A percentile compares a stretch with the other conserved stretches of the same genome.
These are phyloP conservation scores for Bathelium albidoporum DNA, from an alignment of 495 filamentous ascomycete genomes.

Conservation along the genomic window DNA sequence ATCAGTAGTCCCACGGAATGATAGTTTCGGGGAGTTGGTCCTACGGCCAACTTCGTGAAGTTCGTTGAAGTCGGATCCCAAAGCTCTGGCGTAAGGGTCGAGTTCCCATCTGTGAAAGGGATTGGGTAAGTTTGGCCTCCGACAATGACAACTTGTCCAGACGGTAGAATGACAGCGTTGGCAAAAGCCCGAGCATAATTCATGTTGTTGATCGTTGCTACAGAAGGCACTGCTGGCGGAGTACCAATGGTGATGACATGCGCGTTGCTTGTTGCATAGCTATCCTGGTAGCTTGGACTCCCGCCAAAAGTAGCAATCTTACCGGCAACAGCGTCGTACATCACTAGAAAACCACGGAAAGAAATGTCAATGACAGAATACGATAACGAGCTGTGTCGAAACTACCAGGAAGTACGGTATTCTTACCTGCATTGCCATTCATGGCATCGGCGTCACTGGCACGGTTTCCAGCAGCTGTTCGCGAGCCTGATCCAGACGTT, in stretches of 20 bases:
- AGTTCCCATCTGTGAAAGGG: slow-evolving; percentile 42
- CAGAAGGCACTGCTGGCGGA: slow-evolving; percentile 22
- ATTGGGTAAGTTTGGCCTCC: slow-evolving; percentile 41
- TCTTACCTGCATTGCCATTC: slow-evolving; percentile 40
- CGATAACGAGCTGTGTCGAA: no score
- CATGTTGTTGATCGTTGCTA: slow-evolving; percentile 35
- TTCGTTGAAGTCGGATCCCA: slow-evolving; percentile 37
- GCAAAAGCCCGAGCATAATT: slow-evolving; percentile 39
- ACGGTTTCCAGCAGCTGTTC: slow-evolving; percentile 28
- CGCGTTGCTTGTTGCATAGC: slow-evolving; percentile 33
- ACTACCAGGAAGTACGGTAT: no score
- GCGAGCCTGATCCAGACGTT: slow-evolving; percentile 33
- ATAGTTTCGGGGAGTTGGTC: slow-evolving; percentile 43
- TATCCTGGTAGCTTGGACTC: slow-evolving; percentile 35
- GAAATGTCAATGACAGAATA: no score
- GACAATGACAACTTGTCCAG: slow-evolving; percentile 45
- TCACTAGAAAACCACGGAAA: no score
- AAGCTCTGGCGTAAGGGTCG: slow-evolving; percentile 39
- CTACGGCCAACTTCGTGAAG: slow-evolving; percentile 34
- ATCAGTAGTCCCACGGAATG: slow-evolving; percentile 47
- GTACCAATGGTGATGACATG: slow-evolving; percentile 39
- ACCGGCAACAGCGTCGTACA: slow-evolving; percentile 47
- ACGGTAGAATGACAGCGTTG: slow-evolving; percentile 46
- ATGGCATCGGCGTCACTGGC: slow-evolving; percentile 40
- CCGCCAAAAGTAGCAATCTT: slow-evolving; percentile 48